Evolutionary conservation across 2,329 filamentous ascomycete species (phyloP).

Genomic region (Phyllosticta citribraziliensis): DNA sequence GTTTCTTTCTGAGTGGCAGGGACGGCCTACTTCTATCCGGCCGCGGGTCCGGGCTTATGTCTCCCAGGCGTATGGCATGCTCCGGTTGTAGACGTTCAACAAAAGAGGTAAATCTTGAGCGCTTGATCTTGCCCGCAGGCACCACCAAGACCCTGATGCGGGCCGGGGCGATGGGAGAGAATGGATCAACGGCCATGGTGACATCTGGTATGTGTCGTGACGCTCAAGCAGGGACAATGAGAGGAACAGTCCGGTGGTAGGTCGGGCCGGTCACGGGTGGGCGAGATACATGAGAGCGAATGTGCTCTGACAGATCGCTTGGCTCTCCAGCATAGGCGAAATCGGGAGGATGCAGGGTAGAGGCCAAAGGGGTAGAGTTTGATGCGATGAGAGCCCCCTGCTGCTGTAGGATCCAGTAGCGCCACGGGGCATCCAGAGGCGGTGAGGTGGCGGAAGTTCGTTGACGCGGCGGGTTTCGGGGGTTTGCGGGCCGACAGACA

Average conservation of each 20-base stretch:
- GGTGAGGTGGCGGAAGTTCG: background rate
- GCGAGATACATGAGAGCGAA: background rate
- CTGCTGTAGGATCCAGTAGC: background rate
- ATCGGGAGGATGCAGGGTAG: background rate
- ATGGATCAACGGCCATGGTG: slow-evolving; percentile 78
- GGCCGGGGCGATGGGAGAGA: slow-evolving; percentile 84
- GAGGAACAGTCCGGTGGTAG: background rate
- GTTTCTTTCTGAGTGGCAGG: slow-evolving; percentile 1
- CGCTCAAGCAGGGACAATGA: background rate
- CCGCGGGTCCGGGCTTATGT: slow-evolving; percentile 74
- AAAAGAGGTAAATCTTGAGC: slow-evolving; percentile 69
- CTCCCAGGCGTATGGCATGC: slow-evolving; percentile 72
- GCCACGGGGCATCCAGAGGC: background rate
- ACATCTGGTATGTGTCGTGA: slow-evolving; percentile 27
- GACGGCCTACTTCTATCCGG: slow-evolving; percentile 68
- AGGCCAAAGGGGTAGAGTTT: background rate
- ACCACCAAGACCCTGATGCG: slow-evolving; percentile 80
- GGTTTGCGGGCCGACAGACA: background rate
- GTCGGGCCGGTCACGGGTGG: background rate
- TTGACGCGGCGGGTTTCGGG: background rate
- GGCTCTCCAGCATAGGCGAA: background rate
- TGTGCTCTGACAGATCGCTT: background rate
- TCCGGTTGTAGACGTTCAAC: slow-evolving; percentile 68
- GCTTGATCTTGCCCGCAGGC: slow-evolving; percentile 77
- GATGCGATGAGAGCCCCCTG: background rate